These are phyloP conservation scores for Thalassiosira oceanica DNA, from an alignment of 352 stramenopile genomes.

Conservation along the genomic window DNA sequence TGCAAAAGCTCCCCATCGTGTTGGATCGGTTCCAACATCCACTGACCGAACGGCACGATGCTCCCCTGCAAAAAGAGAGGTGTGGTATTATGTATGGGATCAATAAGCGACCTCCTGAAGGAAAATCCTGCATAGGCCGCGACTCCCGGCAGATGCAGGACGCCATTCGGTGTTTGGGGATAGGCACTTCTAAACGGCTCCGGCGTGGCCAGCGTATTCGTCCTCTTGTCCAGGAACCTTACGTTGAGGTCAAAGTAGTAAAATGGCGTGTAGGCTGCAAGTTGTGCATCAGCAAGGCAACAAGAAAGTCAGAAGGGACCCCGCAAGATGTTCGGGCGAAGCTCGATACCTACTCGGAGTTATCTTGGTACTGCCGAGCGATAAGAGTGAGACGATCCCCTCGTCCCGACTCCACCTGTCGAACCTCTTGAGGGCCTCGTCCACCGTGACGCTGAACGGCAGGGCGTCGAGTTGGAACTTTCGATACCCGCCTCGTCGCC, in stretches of 20 bases:
- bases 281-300: too few relatives aligned
- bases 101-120: slow-evolving; percentile 66
- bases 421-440: slow-evolving; percentile 66
- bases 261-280: slow-evolving; percentile 65
- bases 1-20: slow-evolving; percentile 45
- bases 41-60: slow-evolving; percentile 61
- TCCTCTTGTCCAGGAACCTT: slow-evolving; percentile 34
- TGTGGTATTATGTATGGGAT: slow-evolving; percentile 72
- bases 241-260: slow-evolving; percentile 78
- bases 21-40: slow-evolving; percentile 66
- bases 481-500: too few relatives aligned
- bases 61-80: slow-evolving; percentile 68
- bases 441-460: slow-evolving; percentile 59
- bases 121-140: slow-evolving; percentile 67
- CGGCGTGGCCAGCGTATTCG: slow-evolving; percentile 31
- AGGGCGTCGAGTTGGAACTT: slow-evolving; percentile 71
- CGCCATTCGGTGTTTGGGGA: slow-evolving; percentile 29
- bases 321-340: too few relatives aligned
- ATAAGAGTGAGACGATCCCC: slow-evolving; percentile 60
- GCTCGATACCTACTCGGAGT: too few relatives aligned
- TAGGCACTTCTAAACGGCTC: slow-evolving; percentile 55
- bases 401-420: slow-evolving; percentile 60
- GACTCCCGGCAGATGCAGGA: slow-evolving; percentile 68
- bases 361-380: slow-evolving; percentile 18
- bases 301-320: too few relatives aligned